Base-by-base conservation (phyloP, 1,139 yeast genomes). In the Suhomyces kunorum region DNA sequence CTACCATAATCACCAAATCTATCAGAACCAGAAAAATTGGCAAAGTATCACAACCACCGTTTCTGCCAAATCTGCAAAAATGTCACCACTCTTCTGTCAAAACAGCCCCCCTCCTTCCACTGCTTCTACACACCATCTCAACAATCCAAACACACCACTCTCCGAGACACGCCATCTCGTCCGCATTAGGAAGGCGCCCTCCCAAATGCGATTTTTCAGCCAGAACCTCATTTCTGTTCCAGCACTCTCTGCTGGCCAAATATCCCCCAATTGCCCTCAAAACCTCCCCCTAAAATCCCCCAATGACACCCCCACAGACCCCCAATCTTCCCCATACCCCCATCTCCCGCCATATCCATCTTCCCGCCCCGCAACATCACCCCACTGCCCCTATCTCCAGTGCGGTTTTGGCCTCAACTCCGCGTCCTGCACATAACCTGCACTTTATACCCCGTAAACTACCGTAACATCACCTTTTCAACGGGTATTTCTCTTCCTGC, bases 381-480 rank as follows among this genome's bases (percentile, higher is more conserved):
- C 22, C 9, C 30, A 19, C 27, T 28, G 9, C 28, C 17, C 28
- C 17, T n/a, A n/a, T n/a, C n/a, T n/a, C n/a, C n/a, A n/a, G n/a
- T n/a, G n/a, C n/a, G n/a, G n/a, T 17, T 5, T n/a, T 31, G 20
- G 12, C 35, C 28, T 6, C 22, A 4, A 11, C 28, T 15, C 20
- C 9, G 28, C 28, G 35, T 25, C 36, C 34, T 32, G 34, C 28
- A 32, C 26, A 12, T 7, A 19, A 16, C n/a, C n/a, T 12, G 20
- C 20, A n/a, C 26, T 22, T 24, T 28, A 32, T 32, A 31, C 28
- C 33, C 34, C 34, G 34, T 32, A 24, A 16, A n/a, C 28, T 11
- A 5, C 28, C 28, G 16, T n/a, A 11, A 24, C 26, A 24, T 29
- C 15, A 18, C 25, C 24, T 27, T 14, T 18, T 27, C 26, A n/a